Conservation (phyloP, 2,329 filamentous ascomycete genomes). For the Monosporascus cannonballus region DNA sequence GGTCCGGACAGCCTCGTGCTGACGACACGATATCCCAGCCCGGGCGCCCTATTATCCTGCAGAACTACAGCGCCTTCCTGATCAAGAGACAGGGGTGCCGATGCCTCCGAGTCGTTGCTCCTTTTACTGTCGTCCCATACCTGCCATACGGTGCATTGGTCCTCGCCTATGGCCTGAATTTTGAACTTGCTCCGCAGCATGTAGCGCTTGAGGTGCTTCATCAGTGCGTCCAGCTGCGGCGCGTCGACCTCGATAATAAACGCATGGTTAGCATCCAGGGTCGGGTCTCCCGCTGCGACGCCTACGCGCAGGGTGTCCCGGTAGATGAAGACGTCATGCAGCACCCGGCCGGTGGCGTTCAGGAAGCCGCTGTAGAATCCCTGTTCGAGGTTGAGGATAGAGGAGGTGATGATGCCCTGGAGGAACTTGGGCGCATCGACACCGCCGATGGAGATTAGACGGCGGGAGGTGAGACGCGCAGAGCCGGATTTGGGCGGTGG, state of each 20-base stretch:
- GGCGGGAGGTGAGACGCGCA: slow-evolving; percentile 62
- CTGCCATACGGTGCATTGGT: slow-evolving; percentile 65
- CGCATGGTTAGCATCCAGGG: slow-evolving; percentile 30
- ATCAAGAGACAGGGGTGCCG: slow-evolving; percentile 1
- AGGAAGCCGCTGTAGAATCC: slow-evolving; percentile 81
- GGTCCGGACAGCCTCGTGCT: slow-evolving; percentile 26
- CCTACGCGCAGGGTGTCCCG: slow-evolving; percentile 38
- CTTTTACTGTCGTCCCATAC: slow-evolving; percentile 55
- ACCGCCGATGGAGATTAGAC: slow-evolving; percentile 73
- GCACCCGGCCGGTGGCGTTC: slow-evolving; percentile 74
- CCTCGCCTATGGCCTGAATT: slow-evolving; percentile 58
- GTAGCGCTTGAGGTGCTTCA: slow-evolving; percentile 74
- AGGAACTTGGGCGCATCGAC: slow-evolving; percentile 77
- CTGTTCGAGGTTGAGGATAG: slow-evolving; percentile 40
- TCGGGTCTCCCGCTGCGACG: slow-evolving; percentile 15
- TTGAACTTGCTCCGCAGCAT: slow-evolving; percentile 77
- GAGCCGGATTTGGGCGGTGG: slow-evolving; percentile 41
- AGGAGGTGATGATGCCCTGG: slow-evolving; percentile 79
- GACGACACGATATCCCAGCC: slow-evolving; percentile 47
- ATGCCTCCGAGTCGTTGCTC: not conserved
- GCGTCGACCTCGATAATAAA: slow-evolving; percentile 83
- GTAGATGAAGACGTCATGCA: slow-evolving; percentile 90
- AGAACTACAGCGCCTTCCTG: slow-evolving; percentile 28
- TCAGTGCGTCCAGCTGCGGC: slow-evolving; percentile 52
- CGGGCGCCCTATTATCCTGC: slow-evolving; percentile 48